Base-by-base conservation (phyloP, 176 grass and related monocot species). In the Triticum timopheevii region DNA sequence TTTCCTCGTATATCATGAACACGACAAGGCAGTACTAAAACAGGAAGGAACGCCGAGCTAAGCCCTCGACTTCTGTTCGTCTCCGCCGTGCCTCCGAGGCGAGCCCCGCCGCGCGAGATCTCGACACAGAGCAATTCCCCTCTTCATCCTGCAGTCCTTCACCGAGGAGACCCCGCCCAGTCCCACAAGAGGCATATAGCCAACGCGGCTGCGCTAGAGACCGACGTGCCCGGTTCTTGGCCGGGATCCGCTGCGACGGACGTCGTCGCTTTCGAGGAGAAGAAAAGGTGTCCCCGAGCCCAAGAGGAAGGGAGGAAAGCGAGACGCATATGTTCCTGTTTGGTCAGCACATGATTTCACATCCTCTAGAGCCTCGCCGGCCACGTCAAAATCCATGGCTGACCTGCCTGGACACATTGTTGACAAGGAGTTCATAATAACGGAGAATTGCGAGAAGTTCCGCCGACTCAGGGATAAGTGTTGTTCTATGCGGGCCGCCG, bases 341-440 rank as follows among this genome's bases (percentile, higher is more conserved):
- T 87, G 85, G 85, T 81, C 85, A 3, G 27, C 23, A 16, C 39
- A 69, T 3, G 85, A 81, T 3, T 87, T 58, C 3, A 56, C 58
- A 87, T 87, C 77, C 77, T 87, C 36, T 28, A 74, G 78, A 17
- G 38, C 56, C 85, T 87, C 10, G 67, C 77, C 28, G 28, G 27
- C 19, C 33, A 65, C 68, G 16, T 28, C 24, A 5, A 13, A 36
- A 5, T 5, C 1, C 34, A 86, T 66, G 49, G 76, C 64, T 11
- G 24, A 25, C 28, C 11, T 86, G 24, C 7, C 2, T 3, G 50
- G 35, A 2, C 7, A 36, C 76, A 7, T 7, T 17, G 7, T 71
- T 13, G 65, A 80, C 19, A 13, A 54, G 7, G 84, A 62, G 50
- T 86, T 80, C 76, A 72, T 50, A 20, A 8, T 23, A 10, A 0